Evolutionary conservation across 768 basidiomycete genomes (phyloP), one percentile per base, ranked within the genome.

Genomic region (Boletus vermiculosoides): DNA sequence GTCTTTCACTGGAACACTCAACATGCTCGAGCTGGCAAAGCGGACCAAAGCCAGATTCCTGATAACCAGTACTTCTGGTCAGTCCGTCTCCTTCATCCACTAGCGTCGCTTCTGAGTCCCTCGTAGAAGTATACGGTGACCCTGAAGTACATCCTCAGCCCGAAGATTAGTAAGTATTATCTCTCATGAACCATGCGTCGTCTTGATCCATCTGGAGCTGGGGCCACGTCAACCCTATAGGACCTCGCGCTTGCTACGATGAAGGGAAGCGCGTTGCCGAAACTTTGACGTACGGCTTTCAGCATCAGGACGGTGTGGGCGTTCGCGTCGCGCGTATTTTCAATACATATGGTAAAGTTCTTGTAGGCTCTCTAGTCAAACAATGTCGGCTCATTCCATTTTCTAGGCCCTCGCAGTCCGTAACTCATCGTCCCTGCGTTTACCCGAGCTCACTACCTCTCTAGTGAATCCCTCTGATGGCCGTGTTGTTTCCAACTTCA

Each of bases 241-340:
- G 97, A 23, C 92, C 92, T 57, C 91, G 97, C 59, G 95, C 96
- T n/a, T 99, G 97, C 75, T 99, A 99, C 70, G 97, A 99, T 69
- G 97, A 99, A 76, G 97, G 97, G 48, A 99, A 99, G 78, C 94
- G 97, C 65, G 96, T 98, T 39, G 96, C 97, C 40, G 97, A 99
- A 77, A 97, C 96, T 18, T 75, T 99, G 62, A 95, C 96, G 8
- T 99, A 98, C 68, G 95, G 95, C 40, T 98, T 90, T 80, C 89
- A 92, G 62, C 82, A 90, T 56, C 97, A 97, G 72, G 94, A 98
- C 68, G 86, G 87, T 54, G 95, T 99, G 58, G 92, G 98, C 64
- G 92, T 98, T 52, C 88, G 95, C 54, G 95, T 99, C 41, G 95
- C 95, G 3, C 91, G 97, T 62, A 99, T 99, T 66, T 99, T 99